Evolutionary conservation across 192 early-diverging fungal genomes (phyloP), one percentile per base, ranked within the genome.

Genomic region (Backusella morwellensis): DNA sequence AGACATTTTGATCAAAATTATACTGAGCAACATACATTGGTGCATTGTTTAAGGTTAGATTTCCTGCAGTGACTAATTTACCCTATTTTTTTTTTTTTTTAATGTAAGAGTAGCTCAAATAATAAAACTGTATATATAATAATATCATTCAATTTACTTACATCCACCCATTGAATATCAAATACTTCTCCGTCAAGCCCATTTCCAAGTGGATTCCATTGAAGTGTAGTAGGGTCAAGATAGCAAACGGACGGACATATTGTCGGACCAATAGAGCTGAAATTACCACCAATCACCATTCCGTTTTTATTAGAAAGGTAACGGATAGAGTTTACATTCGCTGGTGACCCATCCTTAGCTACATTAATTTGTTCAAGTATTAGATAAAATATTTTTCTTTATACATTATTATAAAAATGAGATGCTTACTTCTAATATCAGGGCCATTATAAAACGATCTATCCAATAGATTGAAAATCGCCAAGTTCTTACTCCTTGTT

Each of bases 201-300:
- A 34, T 67, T 38, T 29, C 79, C 82, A 21, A 81, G 23, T 36
- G 44, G 72, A 56, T 74, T 81, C 83, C 83, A 86, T 74, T 83
- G 81, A 36, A 19, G 6, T 23, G 68, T 29, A 15, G 26, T 68
- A 21, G 72, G 70, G 75, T 85, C 77, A 29, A 84, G 69, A 17
- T 38, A 17, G 67, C 85, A 86, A 26, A 86, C 42, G 7, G 56
- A 70, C 36, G 44, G n/a, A 29, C 85, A 85, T 12, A 29, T 23
- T 38, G 82, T 17, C 0, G 72, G 75, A 2, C 87, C 86, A 63
- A 83, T 84, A 35, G 87, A 88, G 59, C 80, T 76, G 78, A 92
- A 92, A n/a, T 82, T 84, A 8, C 90, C 91, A 19, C 82, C 91
- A 6, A 91, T 87, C 40, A 88, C 40, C 17, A 91, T 77, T 8